These are phyloP conservation scores for Xylaria arbuscula DNA, from an alignment of 2,329 filamentous ascomycete genomes.

Conservation along the genomic window DNA sequence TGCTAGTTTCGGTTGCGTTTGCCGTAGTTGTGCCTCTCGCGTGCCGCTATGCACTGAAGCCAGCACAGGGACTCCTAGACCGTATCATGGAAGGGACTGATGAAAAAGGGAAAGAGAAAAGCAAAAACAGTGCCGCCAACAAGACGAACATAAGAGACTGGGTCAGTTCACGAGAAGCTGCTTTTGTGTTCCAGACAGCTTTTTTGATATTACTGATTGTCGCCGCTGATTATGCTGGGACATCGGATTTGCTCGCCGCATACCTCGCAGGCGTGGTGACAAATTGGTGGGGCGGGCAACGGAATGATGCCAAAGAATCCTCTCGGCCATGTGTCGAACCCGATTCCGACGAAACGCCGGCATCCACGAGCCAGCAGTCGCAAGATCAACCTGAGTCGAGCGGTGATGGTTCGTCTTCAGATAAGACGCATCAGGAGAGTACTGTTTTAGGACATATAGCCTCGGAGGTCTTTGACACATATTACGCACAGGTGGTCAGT, in stretches of 20 bases:
- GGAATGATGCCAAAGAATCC: neutral
- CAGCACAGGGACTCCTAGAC: slow-evolving; percentile 54
- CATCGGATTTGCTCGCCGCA: slow-evolving; percentile 71
- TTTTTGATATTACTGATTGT: slow-evolving; percentile 62
- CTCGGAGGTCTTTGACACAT: slow-evolving; percentile 52
- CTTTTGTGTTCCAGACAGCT: slow-evolving; percentile 59
- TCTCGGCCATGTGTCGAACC: neutral
- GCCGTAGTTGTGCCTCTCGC: slow-evolving; percentile 59
- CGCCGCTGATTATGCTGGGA: slow-evolving; percentile 68
- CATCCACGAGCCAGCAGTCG: neutral
- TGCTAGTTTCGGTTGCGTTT: slow-evolving; percentile 64
- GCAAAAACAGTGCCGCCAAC: neutral
- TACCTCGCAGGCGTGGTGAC: slow-evolving; percentile 70
- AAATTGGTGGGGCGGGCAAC: slow-evolving; percentile 67
- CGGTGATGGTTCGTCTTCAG: neutral
- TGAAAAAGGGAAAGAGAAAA: neutral
- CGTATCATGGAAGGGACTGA: slow-evolving; percentile 38
- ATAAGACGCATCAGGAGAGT: slow-evolving; percentile 21
- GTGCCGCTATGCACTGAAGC: slow-evolving; percentile 59
- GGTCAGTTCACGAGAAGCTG: slow-evolving; percentile 50
- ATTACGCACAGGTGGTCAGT: slow-evolving; percentile 55
- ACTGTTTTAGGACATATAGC: neutral
- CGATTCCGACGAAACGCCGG: neutral
- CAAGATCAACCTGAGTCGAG: neutral
- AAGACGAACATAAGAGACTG: slow-evolving; percentile 39